These are phyloP conservation scores for Wolfiporia cocos DNA, from an alignment of 1,284 basidiomycete genomes.

Conservation along the genomic window DNA sequence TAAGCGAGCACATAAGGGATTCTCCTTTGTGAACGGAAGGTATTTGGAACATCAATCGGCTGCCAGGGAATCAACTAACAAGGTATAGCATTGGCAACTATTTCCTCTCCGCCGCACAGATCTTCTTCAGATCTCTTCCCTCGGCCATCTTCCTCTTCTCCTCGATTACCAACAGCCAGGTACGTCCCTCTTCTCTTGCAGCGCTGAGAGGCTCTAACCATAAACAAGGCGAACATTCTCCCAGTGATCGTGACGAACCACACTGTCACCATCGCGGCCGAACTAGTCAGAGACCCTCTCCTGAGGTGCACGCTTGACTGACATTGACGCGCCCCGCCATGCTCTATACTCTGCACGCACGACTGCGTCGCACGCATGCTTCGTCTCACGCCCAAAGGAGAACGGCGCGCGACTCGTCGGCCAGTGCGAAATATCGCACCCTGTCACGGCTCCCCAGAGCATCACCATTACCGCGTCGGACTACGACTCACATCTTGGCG, in stretches of 20 bases:
- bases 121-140: slow-evolving; percentile 84
- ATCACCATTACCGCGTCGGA: slow-evolving; percentile 14
- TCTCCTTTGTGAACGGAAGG: slow-evolving; percentile 86
- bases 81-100: slow-evolving; percentile 80
- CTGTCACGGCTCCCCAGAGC: slow-evolving; percentile 36
- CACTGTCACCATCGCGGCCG: slow-evolving; percentile 95
- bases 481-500: slow-evolving; percentile 10
- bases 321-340: not conserved
- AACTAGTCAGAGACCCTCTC: slow-evolving; percentile 55
- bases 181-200: slow-evolving; percentile 16
- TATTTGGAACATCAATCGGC: slow-evolving; percentile 23
- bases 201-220: slow-evolving; percentile 1
- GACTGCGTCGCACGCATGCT: slow-evolving; percentile 3
- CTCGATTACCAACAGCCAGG: slow-evolving; percentile 78
- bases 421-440: slow-evolving; percentile 97
- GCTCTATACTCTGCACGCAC: not conserved
- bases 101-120: slow-evolving; percentile 81
- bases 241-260: slow-evolving; percentile 95
- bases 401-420: slow-evolving; percentile 81
- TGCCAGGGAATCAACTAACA: not conserved
- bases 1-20: slow-evolving; percentile 86
- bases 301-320: slow-evolving; percentile 4
- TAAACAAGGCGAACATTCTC: slow-evolving; percentile 63
- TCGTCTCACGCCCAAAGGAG: slow-evolving; percentile 38
- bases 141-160: slow-evolving; percentile 96